Evolutionary conservation across 148 eudicot species (phyloP).

Genomic region (Limonium bicolor): DNA sequence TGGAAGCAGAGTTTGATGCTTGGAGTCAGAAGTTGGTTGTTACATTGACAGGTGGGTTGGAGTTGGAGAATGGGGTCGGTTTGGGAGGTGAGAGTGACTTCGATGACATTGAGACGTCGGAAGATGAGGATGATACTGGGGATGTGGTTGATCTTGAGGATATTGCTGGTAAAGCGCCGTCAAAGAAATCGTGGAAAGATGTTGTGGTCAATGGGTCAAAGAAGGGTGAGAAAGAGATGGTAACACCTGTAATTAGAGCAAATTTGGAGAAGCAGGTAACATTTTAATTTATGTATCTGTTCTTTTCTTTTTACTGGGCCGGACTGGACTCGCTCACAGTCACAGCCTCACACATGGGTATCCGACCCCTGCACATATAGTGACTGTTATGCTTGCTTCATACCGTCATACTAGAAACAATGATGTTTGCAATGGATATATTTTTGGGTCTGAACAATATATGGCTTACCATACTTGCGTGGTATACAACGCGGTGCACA

Average conservation of each 20-base stretch:
- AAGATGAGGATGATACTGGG: conserved; percentile 32
- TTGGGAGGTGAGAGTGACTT: conserved; percentile 16
- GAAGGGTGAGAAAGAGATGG: conserved; percentile 70
- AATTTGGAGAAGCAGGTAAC: conserved; percentile 81
- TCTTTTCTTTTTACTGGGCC: no score
- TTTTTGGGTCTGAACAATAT: no score
- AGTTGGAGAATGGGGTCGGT: conserved; percentile 21
- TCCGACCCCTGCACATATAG: no score
- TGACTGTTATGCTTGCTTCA: no score
- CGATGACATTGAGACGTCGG: conserved; percentile 18
- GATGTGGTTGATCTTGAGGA: conserved; percentile 85
- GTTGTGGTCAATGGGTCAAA: conserved; percentile 31
- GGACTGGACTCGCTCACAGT: no score
- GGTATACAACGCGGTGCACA: no score
- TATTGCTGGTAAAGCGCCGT: conserved; percentile 80
- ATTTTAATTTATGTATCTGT: not conserved
- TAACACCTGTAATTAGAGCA: conserved; percentile 80
- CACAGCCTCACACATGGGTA: no score
- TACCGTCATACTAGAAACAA: no score
- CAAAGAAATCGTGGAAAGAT: conserved; percentile 26
- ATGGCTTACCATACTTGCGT: no score
- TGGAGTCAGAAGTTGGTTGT: conserved; percentile 52
- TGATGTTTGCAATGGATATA: no score
- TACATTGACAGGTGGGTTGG: conserved; percentile 31
- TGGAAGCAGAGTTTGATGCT: conserved; percentile 51